Evolutionary conservation across 768 basidiomycete species (phyloP), one percentile per base, ranked within the genome.

Genomic region (Rhodocollybia butyracea): DNA sequence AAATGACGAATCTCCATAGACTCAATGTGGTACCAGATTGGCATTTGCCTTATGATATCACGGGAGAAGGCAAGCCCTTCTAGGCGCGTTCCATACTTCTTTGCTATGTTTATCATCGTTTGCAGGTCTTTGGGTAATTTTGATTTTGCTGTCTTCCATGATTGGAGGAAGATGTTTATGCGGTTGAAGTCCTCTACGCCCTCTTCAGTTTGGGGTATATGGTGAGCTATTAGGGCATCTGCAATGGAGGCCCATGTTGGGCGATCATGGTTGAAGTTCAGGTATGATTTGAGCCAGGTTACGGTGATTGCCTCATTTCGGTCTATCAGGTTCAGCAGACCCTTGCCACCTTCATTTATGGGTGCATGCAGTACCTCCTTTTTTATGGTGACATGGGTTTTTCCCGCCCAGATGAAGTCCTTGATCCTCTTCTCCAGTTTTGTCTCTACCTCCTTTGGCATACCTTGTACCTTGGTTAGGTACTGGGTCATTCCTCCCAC

Each of bases 21-120:
- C n/a, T 55, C 62, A 2, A 26, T 51, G 54, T 74, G 73, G 54
- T 66, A 61, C 71, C 69, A 74, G 0, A 72, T 64, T 22, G 73
- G 69, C 55, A 64, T 63, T 13, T 57, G 3, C 10, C 45, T 11
- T 21, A 52, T 54, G 1, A 63, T 42, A 0, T 63, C 46, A 27
- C 47, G 30, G 1, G 56, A 39, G 24, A 64, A 59, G 0, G 34
- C 51, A 10, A 50, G 24, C 2, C 61, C 57, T n/a, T 67, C 61
- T 3, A 64, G 51, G 0, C 42, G 17, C 0, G 67, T 15, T 0
- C 58, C 51, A 17, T 62, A 60, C 48, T 68, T 66, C 34, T 52
- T 56, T 3, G 64, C 70, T 13, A 50, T 46, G 31, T 55, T 57
- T 0, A 68, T 5, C 51, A 70, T 58, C 1, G 52, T 56, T 42